phyloP scores from a whole-genome alignment of 305 asterid genomes.

The Rubia tinctorum region DNA sequence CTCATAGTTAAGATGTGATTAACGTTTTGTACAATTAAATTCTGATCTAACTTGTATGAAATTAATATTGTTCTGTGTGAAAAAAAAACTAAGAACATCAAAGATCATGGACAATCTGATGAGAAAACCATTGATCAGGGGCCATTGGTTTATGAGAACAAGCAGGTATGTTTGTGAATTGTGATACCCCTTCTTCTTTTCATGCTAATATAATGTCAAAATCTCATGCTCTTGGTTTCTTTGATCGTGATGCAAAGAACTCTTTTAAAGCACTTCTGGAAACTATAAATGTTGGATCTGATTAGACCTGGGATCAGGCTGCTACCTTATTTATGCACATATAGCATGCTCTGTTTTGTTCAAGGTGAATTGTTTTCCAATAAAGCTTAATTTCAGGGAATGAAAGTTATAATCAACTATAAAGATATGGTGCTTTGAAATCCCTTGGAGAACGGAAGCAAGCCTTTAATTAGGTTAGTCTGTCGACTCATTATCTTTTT shows the following conservation, averaged over 20 bases:
- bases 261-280: conserved; percentile 82
- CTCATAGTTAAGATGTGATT: conserved; percentile 14
- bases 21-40: neutral
- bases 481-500: conserved; percentile 9
- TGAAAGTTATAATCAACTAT: conserved; percentile 84
- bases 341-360: conserved; percentile 15
- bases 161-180: conserved; percentile 57
- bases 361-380: conserved; percentile 16
- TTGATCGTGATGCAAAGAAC: conserved; percentile 71
- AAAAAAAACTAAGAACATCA: conserved; percentile 52
- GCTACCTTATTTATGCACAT: conserved; percentile 18
- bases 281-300: conserved; percentile 70
- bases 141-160: conserved; percentile 62
- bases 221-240: conserved; percentile 8
- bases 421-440: conserved; percentile 80
- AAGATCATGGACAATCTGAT: conserved; percentile 45
- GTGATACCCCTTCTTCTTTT: conserved; percentile 15
- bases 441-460: conserved; percentile 88
- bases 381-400: conserved; percentile 49
- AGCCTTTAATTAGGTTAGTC: conserved; percentile 77
- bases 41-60: conserved; percentile 6
- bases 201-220: neutral
- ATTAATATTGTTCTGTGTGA: conserved; percentile 22
- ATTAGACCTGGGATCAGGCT: conserved; percentile 98
- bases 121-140: conserved; percentile 58